A percentile compares a stretch with the other conserved stretches of the same genome.
phyloP scores from a whole-genome alignment of 2,329 filamentous ascomycete genomes.

The Colletotrichum tamarilloi region DNA sequence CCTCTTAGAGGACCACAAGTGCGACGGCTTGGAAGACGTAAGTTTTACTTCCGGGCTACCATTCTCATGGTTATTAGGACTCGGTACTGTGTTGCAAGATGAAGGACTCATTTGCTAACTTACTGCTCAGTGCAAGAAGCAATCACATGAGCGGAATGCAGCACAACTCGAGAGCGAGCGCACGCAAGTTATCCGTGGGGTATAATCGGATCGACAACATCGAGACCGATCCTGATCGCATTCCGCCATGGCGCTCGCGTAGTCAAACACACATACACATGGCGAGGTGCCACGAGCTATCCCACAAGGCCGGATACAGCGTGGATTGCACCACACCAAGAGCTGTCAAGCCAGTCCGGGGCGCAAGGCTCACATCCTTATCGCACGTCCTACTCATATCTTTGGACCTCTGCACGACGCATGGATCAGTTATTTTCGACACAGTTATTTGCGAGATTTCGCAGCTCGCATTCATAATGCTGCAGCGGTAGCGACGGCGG shows the following conservation, averaged over 20 bases:
- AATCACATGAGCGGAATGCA: conserved; percentile 93
- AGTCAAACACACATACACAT: neutral
- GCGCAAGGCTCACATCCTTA: neutral
- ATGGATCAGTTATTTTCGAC: conserved; percentile 9
- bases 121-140: conserved; percentile 83
- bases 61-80: conserved; percentile 53
- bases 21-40: conserved; percentile 89
- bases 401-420: conserved; percentile 27
- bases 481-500: conserved; percentile 14
- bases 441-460: conserved; percentile 14
- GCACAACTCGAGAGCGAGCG: conserved; percentile 92
- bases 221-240: neutral
- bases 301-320: neutral
- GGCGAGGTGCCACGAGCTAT: conserved; percentile 15
- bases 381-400: conserved; percentile 18
- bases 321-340: neutral
- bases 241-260: neutral
- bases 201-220: conserved; percentile 60
- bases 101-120: conserved; percentile 50
- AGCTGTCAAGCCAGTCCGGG: neutral
- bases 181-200: conserved; percentile 92
- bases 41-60: conserved; percentile 50
- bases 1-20: conserved; percentile 93
- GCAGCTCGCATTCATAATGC: conserved; percentile 20
- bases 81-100: conserved; percentile 47